Evolutionary conservation across 139 green algal genomes (phyloP), one percentile per base, ranked within the genome.

Genomic region (Auxenochlorella pyrenoidosa): DNA sequence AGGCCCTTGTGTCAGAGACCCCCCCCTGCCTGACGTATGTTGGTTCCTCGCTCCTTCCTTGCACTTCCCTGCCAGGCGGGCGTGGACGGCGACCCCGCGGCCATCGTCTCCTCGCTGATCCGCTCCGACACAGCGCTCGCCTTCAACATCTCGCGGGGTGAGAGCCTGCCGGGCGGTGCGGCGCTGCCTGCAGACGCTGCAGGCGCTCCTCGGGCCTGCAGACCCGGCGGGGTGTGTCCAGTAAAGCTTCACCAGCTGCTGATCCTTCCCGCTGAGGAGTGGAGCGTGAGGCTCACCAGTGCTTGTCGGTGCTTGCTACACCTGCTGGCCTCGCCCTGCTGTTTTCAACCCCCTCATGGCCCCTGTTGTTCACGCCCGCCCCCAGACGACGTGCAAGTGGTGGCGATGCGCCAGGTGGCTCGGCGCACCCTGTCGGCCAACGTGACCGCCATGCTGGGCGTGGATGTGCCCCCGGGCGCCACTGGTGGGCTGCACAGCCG

Each of bases 81-180:
- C 21, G 92, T 94, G 65, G 83, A 92, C 80, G 92, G 86, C 13
- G 68, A 78, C 30, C 47, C 75, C 19, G 51, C 83, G 54, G 83
- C 76, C 18, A 77, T 94, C 1, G 58, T 94, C 77, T 80, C 83
- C 38, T 84, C 58, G 44, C 88, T 94, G 5, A 71, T 94, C 10
- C 82, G 71, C 0, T 60, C 84, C 18, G 92, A 94, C 86, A 94
- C 90, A 6, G 92, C 91, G 2, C 54, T 34, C 13, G 88, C 85
- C 21, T 94, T 94, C 87, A 94, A 94, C 79, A 93, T 93, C 75
- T 87, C 84, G 28, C 32, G 47, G 40, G 86, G 84, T 34, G 88
- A 90, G 77, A 15, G 44, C 24, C 41, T 38, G 75, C 36, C 22
- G 10, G 72, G 3, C 21, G 47, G 19, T 30, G 47, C 47, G 47